These are phyloP conservation scores for Triticum dicoccoides DNA, from an alignment of 176 grass and related monocot genomes.

Conservation along the genomic window DNA sequence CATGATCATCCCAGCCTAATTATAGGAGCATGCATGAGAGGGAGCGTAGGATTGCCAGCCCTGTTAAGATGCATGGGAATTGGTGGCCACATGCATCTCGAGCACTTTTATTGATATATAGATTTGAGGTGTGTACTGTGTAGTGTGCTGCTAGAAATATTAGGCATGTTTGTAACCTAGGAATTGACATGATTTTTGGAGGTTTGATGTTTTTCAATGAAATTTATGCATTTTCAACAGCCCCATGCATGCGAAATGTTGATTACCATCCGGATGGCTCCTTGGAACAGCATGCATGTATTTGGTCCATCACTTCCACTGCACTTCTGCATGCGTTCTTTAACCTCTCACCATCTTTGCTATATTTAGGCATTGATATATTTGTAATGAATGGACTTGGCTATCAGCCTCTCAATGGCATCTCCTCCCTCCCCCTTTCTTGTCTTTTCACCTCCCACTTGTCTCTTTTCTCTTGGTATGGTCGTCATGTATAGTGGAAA, in stretches of 20 bases:
- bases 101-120: neutral
- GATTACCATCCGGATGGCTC: neutral
- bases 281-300: neutral
- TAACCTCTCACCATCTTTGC: constrained; percentile 35
- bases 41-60: neutral
- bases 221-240: neutral
- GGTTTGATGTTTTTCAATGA: neutral
- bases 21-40: neutral
- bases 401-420: constrained; percentile 37
- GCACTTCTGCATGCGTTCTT: neutral
- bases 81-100: neutral
- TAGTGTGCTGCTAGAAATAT: neutral
- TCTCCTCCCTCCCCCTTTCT: constrained; percentile 31
- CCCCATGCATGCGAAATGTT: neutral
- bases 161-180: neutral
- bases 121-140: neutral
- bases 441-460: neutral
- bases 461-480: constrained; percentile 23
- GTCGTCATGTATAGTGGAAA: constrained; percentile 4
- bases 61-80: neutral
- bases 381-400: constrained; percentile 30
- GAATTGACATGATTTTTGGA: neutral
- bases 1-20: neutral
- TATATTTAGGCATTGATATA: constrained; percentile 33
- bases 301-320: neutral